Evolutionary conservation across 2,329 filamentous ascomycete genomes (phyloP).

Genomic region (Huntiella bhutanensis): DNA sequence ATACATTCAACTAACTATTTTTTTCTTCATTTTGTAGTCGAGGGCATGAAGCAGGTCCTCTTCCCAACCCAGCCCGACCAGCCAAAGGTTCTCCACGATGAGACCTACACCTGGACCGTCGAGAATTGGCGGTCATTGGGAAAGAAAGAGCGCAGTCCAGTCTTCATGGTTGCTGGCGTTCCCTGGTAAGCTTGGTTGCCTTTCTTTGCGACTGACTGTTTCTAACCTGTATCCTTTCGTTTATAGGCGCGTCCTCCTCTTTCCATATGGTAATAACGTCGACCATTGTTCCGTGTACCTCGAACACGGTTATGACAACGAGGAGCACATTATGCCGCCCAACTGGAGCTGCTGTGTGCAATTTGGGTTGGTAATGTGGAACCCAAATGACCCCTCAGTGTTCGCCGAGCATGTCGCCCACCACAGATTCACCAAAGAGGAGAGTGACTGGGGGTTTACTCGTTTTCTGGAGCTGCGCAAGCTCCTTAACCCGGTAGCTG

Average conservation of each 20-base stretch:
- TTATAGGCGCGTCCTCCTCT: conserved; percentile 74
- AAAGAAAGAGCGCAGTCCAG: conserved; percentile 71
- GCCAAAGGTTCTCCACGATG: conserved; percentile 60
- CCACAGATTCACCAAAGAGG: conserved; percentile 88
- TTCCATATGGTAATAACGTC: conserved; percentile 85
- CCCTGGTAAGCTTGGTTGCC: conserved; percentile 51
- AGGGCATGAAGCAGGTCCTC: conserved; percentile 68
- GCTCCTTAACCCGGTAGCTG: conserved; percentile 69
- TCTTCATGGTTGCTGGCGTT: conserved; percentile 68
- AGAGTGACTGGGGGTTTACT: conserved; percentile 98
- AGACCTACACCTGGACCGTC: conserved; percentile 70
- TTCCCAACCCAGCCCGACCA: conserved; percentile 56
- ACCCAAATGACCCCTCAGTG: conserved; percentile 76
- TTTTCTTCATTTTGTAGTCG: conserved; percentile 30
- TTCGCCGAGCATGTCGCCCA: conserved; percentile 69
- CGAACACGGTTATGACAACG: conserved; percentile 73
- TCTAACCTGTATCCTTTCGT: conserved; percentile 12
- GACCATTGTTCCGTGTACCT: conserved; percentile 91
- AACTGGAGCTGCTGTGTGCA: conserved; percentile 96
- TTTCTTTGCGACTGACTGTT: conserved; percentile 1
- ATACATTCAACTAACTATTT: background rate
- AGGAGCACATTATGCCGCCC: conserved; percentile 45
- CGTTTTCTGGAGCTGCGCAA: conserved; percentile 74
- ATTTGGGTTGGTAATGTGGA: conserved; percentile 87
- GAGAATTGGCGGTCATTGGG: conserved; percentile 58